Base-by-base conservation (phyloP, 140 eudicot genomes). In the Ambrosia hybrid region DNA sequence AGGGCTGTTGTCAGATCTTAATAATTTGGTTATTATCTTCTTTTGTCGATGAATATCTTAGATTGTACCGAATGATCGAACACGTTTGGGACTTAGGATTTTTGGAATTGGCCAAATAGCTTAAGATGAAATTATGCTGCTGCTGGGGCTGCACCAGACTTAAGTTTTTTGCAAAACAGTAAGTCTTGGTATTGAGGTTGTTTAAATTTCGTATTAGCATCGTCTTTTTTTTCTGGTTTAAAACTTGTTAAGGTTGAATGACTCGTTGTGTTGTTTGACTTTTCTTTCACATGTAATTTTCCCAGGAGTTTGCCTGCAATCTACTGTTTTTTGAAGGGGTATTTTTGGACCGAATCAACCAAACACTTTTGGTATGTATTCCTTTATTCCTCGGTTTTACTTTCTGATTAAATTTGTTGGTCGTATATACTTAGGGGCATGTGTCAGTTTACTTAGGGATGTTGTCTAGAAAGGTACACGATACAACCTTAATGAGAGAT, bases 121-220 rank as follows among this genome's bases (percentile, higher is more conserved):
- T 12, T 26, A 53, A 56, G 65, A 73, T 15, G 51, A 63, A 55
- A 8, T 63, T 63, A 4, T 63, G 7, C 34, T 49, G 4, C 51
- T 69, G 9, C 59, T 13, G 39, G 39, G 21, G 67, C 5, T 1
- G 48, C 41, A 26, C 56, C 12, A 13, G 9, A 13, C 33, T 6
- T 5, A 4, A 43, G 2, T 66, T 9, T 51, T 36, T 60, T 57
- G n/a, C 0, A 53, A 82, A 76, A 37, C 81, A 71, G n/a, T n/a
- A n/a, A n/a, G n/a, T n/a, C n/a, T n/a, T n/a, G n/a, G n/a, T n/a
- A n/a, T n/a, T n/a, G n/a, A n/a, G n/a, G n/a, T n/a, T n/a, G n/a
- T n/a, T n/a, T n/a, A n/a, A n/a, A n/a, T n/a, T n/a, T n/a, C n/a
- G n/a, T n/a, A n/a, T n/a, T n/a, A n/a, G n/a, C n/a, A n/a, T n/a